Evolutionary conservation across 805 yeast genomes (phyloP).

Genomic region (Debaryomyces hansenii): DNA sequence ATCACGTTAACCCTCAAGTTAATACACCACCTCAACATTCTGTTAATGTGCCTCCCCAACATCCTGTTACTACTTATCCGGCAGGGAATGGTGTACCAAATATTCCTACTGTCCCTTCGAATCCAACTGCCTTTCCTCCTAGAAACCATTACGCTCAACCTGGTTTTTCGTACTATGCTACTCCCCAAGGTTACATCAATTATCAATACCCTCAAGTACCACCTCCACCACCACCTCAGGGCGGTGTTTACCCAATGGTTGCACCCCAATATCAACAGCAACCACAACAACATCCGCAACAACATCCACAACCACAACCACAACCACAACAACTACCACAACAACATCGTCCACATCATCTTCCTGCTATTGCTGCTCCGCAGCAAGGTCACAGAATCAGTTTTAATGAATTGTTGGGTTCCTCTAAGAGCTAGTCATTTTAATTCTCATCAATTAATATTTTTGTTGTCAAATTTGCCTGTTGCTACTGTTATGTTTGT

Average conservation of each 20-base stretch:
- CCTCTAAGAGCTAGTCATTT: conserved; percentile 15
- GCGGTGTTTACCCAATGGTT: conserved; percentile 5
- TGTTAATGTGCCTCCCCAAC: conserved; percentile 18
- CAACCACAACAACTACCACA: conserved; percentile 2
- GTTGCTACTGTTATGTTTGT: conserved; percentile 3
- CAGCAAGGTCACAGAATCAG: conserved; percentile 37
- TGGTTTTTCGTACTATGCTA: conserved; percentile 30
- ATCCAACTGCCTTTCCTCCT: not conserved
- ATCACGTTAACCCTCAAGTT: not conserved
- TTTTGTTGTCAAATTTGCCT: not conserved
- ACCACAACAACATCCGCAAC: conserved; percentile 5
- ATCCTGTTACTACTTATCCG: conserved; percentile 38
- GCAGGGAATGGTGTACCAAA: conserved; percentile 16
- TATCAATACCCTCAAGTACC: conserved; percentile 22
- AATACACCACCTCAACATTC: conserved; percentile 21
- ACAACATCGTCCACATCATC: not conserved
- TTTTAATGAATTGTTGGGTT: conserved; percentile 40
- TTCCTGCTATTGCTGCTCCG: not conserved
- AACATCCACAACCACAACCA: not conserved
- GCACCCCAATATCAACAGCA: conserved; percentile 7
- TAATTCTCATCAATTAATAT: conserved; percentile 1
- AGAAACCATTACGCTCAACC: conserved; percentile 20
- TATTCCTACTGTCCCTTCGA: conserved; percentile 4
- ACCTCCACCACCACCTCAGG: conserved; percentile 10
- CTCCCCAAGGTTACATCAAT: conserved; percentile 34